Evolutionary conservation across 768 basidiomycete species (phyloP), one percentile per base, ranked within the genome.

Genomic region (Hypholoma sublateritium): DNA sequence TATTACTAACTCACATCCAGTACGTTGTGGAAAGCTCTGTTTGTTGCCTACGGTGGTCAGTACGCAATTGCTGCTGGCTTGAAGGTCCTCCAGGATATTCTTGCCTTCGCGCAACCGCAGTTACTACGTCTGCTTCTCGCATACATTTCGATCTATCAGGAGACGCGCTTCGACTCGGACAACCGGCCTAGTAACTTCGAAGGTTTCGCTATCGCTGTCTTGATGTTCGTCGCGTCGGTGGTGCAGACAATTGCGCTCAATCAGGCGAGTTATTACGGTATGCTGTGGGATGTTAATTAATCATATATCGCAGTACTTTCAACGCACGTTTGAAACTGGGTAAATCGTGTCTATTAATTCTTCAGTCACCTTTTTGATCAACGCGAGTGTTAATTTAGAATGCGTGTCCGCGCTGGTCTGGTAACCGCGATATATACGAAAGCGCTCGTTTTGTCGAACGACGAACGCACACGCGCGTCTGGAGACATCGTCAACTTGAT

Each of bases 401-500:
- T 96, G 95, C 87, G 95, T n/a, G 83, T 97, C 43, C 87, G 94
- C 25, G 89, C 92, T 0, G 95, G 95, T 0, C 81, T 98, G 19
- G 85, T 98, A 13, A 86, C 87, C 1, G 82, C 80, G 3, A 93
- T 97, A 50, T 98, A 96, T 74, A 75, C 85, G 49, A 97, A 98
- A 69, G 82, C 93, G 0, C 77, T 98, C 19, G 80, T 92, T 3
- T 81, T 98, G 8, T 92, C 91, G 1, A 94, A 89, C 63, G 90
- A 93, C 56, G 94, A 93, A 65, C 84, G 89, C 4, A 80, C 82
- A 9, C 84, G 92, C 41, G 82, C 91, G 0, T 85, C 91, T 0
- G 95, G 96, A 1, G 95, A 97, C 67, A 95, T 97, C 35, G 93
- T 97, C 60, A 98, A 97, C 67, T 72, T 96, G 32, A 95, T 95